A percentile compares a stretch with the other conserved stretches of the same genome.
phyloP scores from a whole-genome alignment of 1,284 basidiomycete species.

The Lentinula novae-zelandiae region DNA sequence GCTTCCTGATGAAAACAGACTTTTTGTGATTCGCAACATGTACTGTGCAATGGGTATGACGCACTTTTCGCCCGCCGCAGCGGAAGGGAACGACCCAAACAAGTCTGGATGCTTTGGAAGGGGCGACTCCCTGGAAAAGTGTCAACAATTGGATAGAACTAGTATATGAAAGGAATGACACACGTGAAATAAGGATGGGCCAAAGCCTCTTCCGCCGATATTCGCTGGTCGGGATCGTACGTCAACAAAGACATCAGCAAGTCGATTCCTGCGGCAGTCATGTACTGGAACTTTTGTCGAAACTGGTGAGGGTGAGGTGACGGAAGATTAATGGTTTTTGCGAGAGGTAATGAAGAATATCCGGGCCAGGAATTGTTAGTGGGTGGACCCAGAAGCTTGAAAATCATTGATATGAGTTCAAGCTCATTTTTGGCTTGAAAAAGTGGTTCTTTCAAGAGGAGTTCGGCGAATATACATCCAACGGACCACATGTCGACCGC shows the following conservation, averaged over 20 bases:
- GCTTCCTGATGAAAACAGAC: constrained; percentile 44
- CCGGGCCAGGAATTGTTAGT: constrained; percentile 86
- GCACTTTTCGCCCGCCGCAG: constrained; percentile 95
- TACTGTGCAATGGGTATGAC: constrained; percentile 24
- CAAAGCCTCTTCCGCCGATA: constrained; percentile 85
- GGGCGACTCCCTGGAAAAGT: constrained; percentile 74
- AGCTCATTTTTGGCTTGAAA: constrained; percentile 96
- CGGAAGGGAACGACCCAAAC: constrained; percentile 94
- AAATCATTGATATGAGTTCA: constrained; percentile 91
- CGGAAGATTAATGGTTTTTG: constrained; percentile 77
- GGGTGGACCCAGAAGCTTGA: constrained; percentile 89
- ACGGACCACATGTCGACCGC: constrained; percentile 99
- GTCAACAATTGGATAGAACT: constrained; percentile 1
- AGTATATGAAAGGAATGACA: constrained; percentile 9
- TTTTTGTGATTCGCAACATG: constrained; percentile 3
- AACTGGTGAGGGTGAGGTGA: constrained; percentile 73
- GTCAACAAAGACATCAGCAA: constrained; percentile 80
- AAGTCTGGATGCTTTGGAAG: constrained; percentile 96
- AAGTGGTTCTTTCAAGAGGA: constrained; percentile 89
- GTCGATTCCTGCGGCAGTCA: constrained; percentile 83
- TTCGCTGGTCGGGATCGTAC: constrained; percentile 85
- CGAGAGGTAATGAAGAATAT: constrained; percentile 72
- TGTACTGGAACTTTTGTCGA: constrained; percentile 76
- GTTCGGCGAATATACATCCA: constrained; percentile 98
- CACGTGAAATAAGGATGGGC: constrained; percentile 92